Evolutionary conservation across 441 rosid genomes (phyloP).

Genomic region (Gossypium gossypioides): DNA sequence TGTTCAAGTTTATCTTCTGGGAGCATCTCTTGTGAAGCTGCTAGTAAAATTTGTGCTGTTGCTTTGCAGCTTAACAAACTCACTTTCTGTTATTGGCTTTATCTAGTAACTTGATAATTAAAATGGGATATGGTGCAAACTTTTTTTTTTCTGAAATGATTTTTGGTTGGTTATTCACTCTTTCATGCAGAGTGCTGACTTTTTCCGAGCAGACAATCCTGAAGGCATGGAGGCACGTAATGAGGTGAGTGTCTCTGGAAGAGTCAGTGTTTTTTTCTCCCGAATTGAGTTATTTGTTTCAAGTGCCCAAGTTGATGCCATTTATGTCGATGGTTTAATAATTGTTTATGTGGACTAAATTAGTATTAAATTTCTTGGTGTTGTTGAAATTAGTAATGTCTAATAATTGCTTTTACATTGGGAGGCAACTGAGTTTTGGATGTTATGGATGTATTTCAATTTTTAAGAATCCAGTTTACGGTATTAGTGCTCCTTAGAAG

Average conservation of each 20-base stretch:
- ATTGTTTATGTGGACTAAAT: background rate
- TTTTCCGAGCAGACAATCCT: slow-evolving; percentile 92
- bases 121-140: background rate
- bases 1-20: background rate
- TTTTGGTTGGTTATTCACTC: slow-evolving; percentile 21
- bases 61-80: background rate
- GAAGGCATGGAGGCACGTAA: slow-evolving; percentile 98
- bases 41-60: background rate
- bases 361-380: background rate
- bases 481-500: background rate
- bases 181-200: slow-evolving; percentile 79
- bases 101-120: background rate
- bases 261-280: background rate
- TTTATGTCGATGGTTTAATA: background rate
- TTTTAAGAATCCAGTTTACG: background rate
- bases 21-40: background rate
- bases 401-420: background rate
- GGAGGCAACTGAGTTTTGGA: background rate
- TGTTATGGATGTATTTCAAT: background rate
- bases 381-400: background rate
- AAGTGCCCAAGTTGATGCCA: background rate
- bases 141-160: slow-evolving; percentile 10
- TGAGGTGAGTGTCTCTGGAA: slow-evolving; percentile 49
- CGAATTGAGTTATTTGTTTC: background rate
- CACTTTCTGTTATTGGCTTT: background rate